phyloP scores from a whole-genome alignment of 192 early-diverging fungal species.

The Geranomyces variabilis region DNA sequence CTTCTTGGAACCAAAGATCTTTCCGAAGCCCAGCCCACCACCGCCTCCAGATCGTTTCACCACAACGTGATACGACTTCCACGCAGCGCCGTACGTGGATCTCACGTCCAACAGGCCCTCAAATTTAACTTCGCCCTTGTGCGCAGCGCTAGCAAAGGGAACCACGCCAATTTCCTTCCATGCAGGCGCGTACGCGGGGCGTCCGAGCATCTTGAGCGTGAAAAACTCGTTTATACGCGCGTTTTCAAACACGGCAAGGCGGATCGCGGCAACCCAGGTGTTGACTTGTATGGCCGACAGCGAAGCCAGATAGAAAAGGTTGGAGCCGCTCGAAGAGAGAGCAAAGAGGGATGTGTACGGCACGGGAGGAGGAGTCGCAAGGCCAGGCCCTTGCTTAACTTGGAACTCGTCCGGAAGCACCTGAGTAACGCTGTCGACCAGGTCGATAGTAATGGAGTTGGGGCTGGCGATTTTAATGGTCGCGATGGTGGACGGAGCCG shows the following conservation, averaged over 20 bases:
- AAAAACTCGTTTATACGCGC: conserved; percentile 42
- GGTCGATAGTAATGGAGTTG: conserved; percentile 38
- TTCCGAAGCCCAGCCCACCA: conserved; percentile 23
- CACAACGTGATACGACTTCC: conserved; percentile 44
- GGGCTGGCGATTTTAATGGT: conserved; percentile 40
- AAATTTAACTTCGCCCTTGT: conserved; percentile 36
- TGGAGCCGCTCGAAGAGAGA: conserved; percentile 46
- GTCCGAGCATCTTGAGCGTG: conserved; percentile 38
- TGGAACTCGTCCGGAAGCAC: conserved; percentile 35
- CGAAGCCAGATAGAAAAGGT: conserved; percentile 42
- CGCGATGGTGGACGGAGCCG: conserved; percentile 37
- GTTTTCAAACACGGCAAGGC: conserved; percentile 46
- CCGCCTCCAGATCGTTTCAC: conserved; percentile 32
- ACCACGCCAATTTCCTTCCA: conserved; percentile 40
- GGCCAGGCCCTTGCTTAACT: conserved; percentile 12
- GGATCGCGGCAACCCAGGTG: conserved; percentile 50
- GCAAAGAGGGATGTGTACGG: conserved; percentile 48
- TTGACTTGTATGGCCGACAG: conserved; percentile 45
- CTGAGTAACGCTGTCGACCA: conserved; percentile 37
- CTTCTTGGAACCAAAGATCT: conserved; percentile 43
- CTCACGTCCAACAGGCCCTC: conserved; percentile 41
- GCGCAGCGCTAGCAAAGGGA: conserved; percentile 33
- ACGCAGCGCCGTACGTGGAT: conserved; percentile 37
- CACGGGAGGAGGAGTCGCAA: conserved; percentile 39
- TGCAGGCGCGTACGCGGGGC: conserved; percentile 18